phyloP scores from a whole-genome alignment of 176 grass and related monocot genomes.

The Rhynchospora breviuscula region DNA sequence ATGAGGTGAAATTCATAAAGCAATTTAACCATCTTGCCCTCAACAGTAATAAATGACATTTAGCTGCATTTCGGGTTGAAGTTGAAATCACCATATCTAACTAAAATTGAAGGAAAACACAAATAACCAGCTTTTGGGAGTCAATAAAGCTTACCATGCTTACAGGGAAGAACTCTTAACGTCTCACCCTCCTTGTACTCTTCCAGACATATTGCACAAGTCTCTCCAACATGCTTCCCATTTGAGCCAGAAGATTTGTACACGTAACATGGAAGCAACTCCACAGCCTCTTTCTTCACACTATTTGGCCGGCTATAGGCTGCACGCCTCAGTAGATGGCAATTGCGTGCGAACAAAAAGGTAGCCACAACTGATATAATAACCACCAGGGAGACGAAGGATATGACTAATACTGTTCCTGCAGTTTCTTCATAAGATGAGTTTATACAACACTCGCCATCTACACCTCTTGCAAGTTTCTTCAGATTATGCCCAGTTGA shows the following conservation, averaged over 20 bases:
- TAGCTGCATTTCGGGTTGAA: neutral
- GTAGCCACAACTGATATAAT: constrained; percentile 81
- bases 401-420: constrained; percentile 83
- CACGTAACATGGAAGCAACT: constrained; percentile 47
- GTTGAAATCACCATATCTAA: neutral
- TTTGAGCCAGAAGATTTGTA: constrained; percentile 40
- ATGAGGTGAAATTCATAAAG: neutral
- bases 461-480: constrained; percentile 56
- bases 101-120: neutral
- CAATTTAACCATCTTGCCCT: neutral
- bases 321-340: constrained; percentile 57
- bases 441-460: constrained; percentile 73
- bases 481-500: constrained; percentile 62
- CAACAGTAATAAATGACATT: neutral
- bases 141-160: constrained; percentile 55
- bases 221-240: constrained; percentile 41
- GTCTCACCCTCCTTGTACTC: constrained; percentile 76
- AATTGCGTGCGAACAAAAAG: constrained; percentile 84
- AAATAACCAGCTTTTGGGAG: neutral
- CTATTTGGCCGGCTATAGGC: constrained; percentile 42
- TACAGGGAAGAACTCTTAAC: constrained; percentile 71
- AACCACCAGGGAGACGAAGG: constrained; percentile 74
- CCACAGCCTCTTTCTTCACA: constrained; percentile 68
- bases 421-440: constrained; percentile 74
- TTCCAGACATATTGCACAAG: constrained; percentile 82